Base-by-base conservation (phyloP, 305 asterid genomes). In the Stenogyne calaminthoides region DNA sequence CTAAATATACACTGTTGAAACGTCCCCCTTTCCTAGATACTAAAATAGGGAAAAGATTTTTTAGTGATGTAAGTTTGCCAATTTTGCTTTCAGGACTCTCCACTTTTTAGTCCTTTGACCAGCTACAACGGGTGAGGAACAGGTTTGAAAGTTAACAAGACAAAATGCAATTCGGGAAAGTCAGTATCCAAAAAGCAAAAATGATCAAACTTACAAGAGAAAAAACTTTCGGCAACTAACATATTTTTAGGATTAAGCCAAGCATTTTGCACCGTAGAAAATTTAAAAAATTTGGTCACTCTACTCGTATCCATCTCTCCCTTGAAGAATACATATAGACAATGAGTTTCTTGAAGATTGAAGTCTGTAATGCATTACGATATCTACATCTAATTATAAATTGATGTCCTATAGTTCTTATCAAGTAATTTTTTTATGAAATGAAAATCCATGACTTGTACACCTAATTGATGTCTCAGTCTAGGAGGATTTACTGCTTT, bases 401-500 rank as follows among this genome's bases (percentile, higher is more conserved):
- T 46, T 14, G 8, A n/a, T n/a, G 54, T 46, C 52, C 52, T 12
- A 46, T 46, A 44, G 47, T 11, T 42, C 16, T 44, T 9, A 12
- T 14, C 16, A 5, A 14, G 18, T 46, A 19, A 46, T 46, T 40
- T 59, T 61, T 59, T 49, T 34, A 49, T 49, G 64, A 63, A 32
- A 64, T 61, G 63, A 9, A 42, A 64, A 16, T 40, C 37, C 65
- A 66, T 72, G 63, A 58, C 75, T 58, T 70, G 16, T 55, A 10
- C 3, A 27, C 65, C 34, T 34, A 57, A 36, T 78, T 70, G 77
- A 58, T 73, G 72, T 71, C 75, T 75, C 94, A 94, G 98, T 84
- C 91, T 94, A 46, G 98, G 98, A 83, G 98, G 98, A 81, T 91
- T 94, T 77, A 93, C 98, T 57, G 97, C 96, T 64, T 77, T 94